Conservation (phyloP, 179 eudicot genomes). For the Silene vulgaris region DNA sequence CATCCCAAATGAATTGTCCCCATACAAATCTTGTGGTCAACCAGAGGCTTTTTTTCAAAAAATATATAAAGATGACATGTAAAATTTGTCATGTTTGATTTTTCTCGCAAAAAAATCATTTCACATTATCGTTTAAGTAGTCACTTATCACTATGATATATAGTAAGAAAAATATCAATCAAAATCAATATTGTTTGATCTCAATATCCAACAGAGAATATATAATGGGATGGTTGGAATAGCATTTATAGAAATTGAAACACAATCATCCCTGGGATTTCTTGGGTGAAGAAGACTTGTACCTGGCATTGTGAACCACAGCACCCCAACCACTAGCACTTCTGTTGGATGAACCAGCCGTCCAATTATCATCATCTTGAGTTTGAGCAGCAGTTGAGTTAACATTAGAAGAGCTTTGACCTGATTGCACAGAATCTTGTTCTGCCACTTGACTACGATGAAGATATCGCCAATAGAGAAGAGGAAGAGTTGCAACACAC, state of each 20-base stretch:
- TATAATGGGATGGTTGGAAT: background rate
- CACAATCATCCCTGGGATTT: too few relatives aligned
- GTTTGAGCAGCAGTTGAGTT: conserved; percentile 25
- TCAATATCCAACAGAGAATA: background rate
- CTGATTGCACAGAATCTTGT: conserved; percentile 37
- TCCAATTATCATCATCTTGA: conserved; percentile 31
- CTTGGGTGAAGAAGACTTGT: conserved; percentile 13
- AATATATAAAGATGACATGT: too few relatives aligned
- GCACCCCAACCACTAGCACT: conserved; percentile 35
- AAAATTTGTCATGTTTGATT: too few relatives aligned
- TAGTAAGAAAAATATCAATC: too few relatives aligned
- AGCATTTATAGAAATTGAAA: conserved; percentile 12
- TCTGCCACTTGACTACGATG: conserved; percentile 40
- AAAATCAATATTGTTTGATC: background rate
- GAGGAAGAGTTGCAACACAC: conserved; percentile 46
- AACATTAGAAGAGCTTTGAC: conserved; percentile 34
- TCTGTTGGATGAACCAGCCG: conserved; percentile 31
- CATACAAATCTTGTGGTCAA: too few relatives aligned
- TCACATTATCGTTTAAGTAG: too few relatives aligned
- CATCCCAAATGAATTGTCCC: too few relatives aligned
- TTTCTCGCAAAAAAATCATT: too few relatives aligned
- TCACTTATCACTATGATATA: too few relatives aligned
- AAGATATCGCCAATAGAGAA: conserved; percentile 45
- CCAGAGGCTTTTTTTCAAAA: too few relatives aligned
- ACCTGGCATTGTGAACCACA: conserved; percentile 53